These are phyloP conservation scores for Musa acuminata DNA, from an alignment of 176 grass and related monocot species.

Conservation along the genomic window DNA sequence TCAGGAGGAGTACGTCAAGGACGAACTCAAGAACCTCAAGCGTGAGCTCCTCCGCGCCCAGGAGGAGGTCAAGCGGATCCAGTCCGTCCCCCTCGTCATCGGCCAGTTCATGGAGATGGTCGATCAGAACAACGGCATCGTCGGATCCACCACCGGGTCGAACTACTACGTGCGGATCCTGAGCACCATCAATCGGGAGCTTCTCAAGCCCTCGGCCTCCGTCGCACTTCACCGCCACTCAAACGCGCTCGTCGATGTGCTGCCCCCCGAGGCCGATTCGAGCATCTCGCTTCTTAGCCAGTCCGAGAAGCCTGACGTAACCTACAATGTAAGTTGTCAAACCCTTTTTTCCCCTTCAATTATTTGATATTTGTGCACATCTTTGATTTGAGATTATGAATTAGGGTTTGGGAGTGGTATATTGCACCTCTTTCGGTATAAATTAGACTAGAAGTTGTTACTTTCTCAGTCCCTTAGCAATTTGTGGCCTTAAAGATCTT, in stretches of 20 bases:
- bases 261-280: slow-evolving; percentile 87
- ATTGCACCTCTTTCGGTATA: neutral
- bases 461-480: neutral
- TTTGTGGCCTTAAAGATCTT: too few species aligned
- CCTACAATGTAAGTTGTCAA: slow-evolving; percentile 51
- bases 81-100: slow-evolving; percentile 92
- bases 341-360: neutral
- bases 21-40: slow-evolving; percentile 98
- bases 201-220: slow-evolving; percentile 80
- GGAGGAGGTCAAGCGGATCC: slow-evolving; percentile 98
- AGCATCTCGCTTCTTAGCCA: slow-evolving; percentile 84
- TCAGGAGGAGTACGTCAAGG: slow-evolving; percentile 96
- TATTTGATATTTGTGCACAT: neutral
- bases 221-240: slow-evolving; percentile 87
- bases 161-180: slow-evolving; percentile 96
- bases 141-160: slow-evolving; percentile 88
- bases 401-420: neutral
- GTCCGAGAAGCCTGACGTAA: slow-evolving; percentile 84
- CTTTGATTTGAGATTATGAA: slow-evolving; percentile 2
- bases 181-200: slow-evolving; percentile 92
- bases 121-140: slow-evolving; percentile 95
- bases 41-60: slow-evolving; percentile 83
- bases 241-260: slow-evolving; percentile 79
- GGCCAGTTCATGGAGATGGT: slow-evolving; percentile 99
- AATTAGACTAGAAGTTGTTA: neutral